Base-by-base conservation (phyloP, 2,329 filamentous ascomycete genomes). In the Colletotrichum neosansevieriae region DNA sequence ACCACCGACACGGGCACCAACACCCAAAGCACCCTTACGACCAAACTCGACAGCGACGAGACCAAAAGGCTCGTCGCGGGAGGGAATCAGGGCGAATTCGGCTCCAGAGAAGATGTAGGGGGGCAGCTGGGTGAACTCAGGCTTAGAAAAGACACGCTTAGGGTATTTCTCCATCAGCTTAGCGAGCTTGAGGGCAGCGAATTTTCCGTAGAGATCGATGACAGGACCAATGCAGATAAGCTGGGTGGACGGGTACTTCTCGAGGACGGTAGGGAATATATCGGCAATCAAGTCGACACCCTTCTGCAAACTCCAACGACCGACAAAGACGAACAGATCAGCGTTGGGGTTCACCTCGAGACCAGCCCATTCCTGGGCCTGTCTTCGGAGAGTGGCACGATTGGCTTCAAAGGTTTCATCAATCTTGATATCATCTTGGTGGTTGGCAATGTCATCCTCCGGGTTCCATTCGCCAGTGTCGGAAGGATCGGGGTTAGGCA, bases 31-130 rank as follows among this genome's bases (percentile, higher is more conserved):
- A 72, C 89, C 89, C 75, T 91, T 91, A 24, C 89, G 83, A 64
- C 89, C 89, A 71, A 91, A 91, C 73, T 91, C 89, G 50, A 91
- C 89, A 34, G 89, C 89, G 6, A 92, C 89, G 34, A 91, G 79
- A 57, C 89, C 89, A 72, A 91, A 92, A 0, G 89, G 89, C 76
- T 92, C 89, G 74, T 92, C 89, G 73, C 89, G 85, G 19, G 88
- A 90, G 11, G 89, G 89, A 70, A 92, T 91, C 19, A 91, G 79
- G 9, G 89, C 89, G 70, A 91, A 91, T 58, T 92, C 89, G 11
- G 89, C 89, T 17, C 89, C 89, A 47, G 84, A 88, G 78, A 91
- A 91, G 73, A 91, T 88, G 75, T 84, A 91, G 0, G 88, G 86
- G n/a, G 89, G 89, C 4, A 91, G 80, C 6, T 86, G 83, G 1